These are phyloP conservation scores for Wickerhamomyces strasburgensis DNA, from an alignment of 805 yeast genomes.

Conservation along the genomic window DNA sequence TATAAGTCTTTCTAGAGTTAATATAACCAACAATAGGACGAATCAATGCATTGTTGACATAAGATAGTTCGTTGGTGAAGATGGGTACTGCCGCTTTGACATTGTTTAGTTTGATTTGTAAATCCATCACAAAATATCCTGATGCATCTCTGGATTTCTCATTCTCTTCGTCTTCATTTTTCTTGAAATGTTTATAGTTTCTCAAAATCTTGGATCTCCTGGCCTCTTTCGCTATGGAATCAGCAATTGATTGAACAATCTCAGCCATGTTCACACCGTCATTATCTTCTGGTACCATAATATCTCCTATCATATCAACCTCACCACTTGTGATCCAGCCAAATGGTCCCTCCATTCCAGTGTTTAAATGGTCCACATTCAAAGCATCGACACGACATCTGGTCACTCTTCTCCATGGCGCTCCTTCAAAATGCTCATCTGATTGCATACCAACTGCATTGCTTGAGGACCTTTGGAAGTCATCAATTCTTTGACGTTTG, in stretches of 20 bases:
- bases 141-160: slow-evolving; percentile 29
- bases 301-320: slow-evolving; percentile 91
- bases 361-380: slow-evolving; percentile 81
- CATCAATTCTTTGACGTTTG: slow-evolving; percentile 58
- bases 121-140: slow-evolving; percentile 69
- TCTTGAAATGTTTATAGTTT: slow-evolving; percentile 8
- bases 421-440: slow-evolving; percentile 3
- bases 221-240: slow-evolving; percentile 45
- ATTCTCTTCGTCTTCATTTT: slow-evolving; percentile 21
- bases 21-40: slow-evolving; percentile 95
- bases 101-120: slow-evolving; percentile 73
- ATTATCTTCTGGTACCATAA: slow-evolving; percentile 64
- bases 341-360: slow-evolving; percentile 90
- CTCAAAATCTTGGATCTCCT: slow-evolving; percentile 29
- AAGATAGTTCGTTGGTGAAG: slow-evolving; percentile 82
- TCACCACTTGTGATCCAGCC: slow-evolving; percentile 95
- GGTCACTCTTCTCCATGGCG: slow-evolving; percentile 58
- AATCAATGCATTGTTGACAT: slow-evolving; percentile 84
- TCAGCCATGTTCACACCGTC: slow-evolving; percentile 45
- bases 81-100: slow-evolving; percentile 88
- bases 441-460: not conserved
- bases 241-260: slow-evolving; percentile 43
- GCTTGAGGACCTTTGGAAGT: slow-evolving; percentile 29
- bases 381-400: slow-evolving; percentile 81
- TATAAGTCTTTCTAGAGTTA: slow-evolving; percentile 82